phyloP scores from a whole-genome alignment of 768 basidiomycete species.

The Leucosporidium scottii region DNA sequence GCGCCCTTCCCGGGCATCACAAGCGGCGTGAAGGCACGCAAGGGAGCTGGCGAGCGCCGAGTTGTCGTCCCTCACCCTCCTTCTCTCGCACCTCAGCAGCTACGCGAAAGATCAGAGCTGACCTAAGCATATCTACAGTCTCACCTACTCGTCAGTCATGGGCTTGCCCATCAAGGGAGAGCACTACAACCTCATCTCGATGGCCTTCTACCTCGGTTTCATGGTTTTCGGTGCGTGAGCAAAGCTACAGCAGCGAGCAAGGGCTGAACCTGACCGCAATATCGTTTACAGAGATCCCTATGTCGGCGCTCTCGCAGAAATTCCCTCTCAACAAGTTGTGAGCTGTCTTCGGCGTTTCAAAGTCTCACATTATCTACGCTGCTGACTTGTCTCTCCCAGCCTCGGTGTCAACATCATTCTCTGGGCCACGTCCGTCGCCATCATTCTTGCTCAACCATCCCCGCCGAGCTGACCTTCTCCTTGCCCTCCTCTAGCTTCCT shows the following conservation, averaged over 20 bases:
- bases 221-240: not conserved
- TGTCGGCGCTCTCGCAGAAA: conserved; percentile 56
- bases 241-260: no score
- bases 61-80: no score
- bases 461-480: no score
- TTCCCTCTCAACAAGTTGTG: conserved; percentile 39
- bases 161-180: conserved; percentile 56
- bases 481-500: conserved; percentile 44
- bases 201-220: conserved; percentile 58
- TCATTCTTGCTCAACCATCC: no score
- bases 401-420: conserved; percentile 54
- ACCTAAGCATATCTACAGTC: not conserved
- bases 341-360: no score
- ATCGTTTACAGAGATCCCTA: conserved; percentile 59
- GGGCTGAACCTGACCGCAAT: no score
- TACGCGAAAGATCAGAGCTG: not conserved
- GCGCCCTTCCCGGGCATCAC: no score
- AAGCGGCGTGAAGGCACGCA: no score
- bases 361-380: not conserved
- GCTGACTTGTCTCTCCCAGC: not conserved
- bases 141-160: conserved; percentile 50
- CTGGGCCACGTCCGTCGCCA: conserved; percentile 45
- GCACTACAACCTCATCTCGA: conserved; percentile 54
- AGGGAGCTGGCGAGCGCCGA: not conserved
- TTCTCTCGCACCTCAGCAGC: no score